These are phyloP conservation scores for Pythium graminicola DNA, from an alignment of 352 stramenopile species.

Conservation along the genomic window DNA sequence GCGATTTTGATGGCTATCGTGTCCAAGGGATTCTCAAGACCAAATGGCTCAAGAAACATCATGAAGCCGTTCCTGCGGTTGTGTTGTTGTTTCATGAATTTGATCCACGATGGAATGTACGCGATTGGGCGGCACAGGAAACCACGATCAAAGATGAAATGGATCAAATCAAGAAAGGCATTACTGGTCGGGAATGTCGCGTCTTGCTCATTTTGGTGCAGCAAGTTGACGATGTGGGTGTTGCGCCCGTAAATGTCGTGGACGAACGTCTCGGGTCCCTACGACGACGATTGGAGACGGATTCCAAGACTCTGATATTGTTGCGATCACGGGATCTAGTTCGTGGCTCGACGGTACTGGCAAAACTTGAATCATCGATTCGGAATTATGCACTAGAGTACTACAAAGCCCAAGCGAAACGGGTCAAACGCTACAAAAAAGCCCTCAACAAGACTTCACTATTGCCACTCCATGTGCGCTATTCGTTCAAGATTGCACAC, in stretches of 20 bases:
- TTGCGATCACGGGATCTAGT: slow-evolving; percentile 58
- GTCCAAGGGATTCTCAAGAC: slow-evolving; percentile 71
- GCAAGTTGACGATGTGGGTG: slow-evolving; percentile 62
- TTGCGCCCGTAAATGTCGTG: slow-evolving; percentile 50
- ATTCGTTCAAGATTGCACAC: slow-evolving; percentile 86
- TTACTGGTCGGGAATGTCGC: slow-evolving; percentile 65
- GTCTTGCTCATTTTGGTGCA: slow-evolving; percentile 78
- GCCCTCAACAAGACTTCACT: slow-evolving; percentile 55
- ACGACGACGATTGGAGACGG: slow-evolving; percentile 57
- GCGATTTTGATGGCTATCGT: slow-evolving; percentile 69
- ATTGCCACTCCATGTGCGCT: slow-evolving; percentile 53
- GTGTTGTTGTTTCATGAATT: slow-evolving; percentile 83
- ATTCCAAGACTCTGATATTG: slow-evolving; percentile 70
- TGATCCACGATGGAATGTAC: slow-evolving; percentile 61
- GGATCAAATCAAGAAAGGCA: slow-evolving; percentile 54
- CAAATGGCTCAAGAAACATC: slow-evolving; percentile 84
- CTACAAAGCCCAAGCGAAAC: slow-evolving; percentile 84
- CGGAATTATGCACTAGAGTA: slow-evolving; percentile 80
- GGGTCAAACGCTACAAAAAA: slow-evolving; percentile 86
- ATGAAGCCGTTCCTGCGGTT: slow-evolving; percentile 70
- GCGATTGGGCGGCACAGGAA: slow-evolving; percentile 71
- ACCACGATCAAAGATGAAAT: slow-evolving; percentile 62
- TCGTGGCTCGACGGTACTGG: slow-evolving; percentile 44
- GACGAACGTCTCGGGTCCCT: slow-evolving; percentile 72
- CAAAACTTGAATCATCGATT: slow-evolving; percentile 68